These are phyloP conservation scores for Teratosphaeria gauchensis DNA, from an alignment of 2,329 filamentous ascomycete genomes.

Conservation along the genomic window DNA sequence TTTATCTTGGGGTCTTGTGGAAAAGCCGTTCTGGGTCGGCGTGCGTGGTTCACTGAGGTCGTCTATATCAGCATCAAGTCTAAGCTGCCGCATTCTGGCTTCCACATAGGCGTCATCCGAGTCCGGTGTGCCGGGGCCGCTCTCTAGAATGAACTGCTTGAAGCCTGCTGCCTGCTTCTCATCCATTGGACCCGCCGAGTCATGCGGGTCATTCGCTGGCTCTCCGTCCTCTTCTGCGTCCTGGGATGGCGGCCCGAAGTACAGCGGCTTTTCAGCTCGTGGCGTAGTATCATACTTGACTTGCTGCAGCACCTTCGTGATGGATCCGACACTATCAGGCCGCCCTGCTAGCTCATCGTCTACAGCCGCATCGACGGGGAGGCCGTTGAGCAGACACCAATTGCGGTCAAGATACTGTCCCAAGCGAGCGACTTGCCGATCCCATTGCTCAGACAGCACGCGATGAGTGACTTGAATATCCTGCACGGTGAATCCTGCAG, in stretches of 20 bases:
- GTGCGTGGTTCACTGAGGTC: constrained; percentile 11
- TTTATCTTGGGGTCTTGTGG: not conserved
- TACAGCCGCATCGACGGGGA: constrained; percentile 34
- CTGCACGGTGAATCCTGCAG: constrained; percentile 32
- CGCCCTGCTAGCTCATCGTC: constrained; percentile 39
- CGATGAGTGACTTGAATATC: constrained; percentile 41
- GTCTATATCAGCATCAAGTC: constrained; percentile 10
- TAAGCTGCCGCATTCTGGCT: constrained; percentile 6
- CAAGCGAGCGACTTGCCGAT: constrained; percentile 38
- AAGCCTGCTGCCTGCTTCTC: constrained; percentile 14
- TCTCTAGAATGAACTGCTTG: constrained; percentile 21
- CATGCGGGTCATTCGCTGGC: not conserved
- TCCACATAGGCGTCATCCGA: constrained; percentile 3
- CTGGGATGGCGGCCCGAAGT: constrained; percentile 17
- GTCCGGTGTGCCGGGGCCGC: constrained; percentile 4
- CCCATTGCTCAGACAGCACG: constrained; percentile 41
- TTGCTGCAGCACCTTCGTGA: constrained; percentile 34
- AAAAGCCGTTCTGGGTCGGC: constrained; percentile 11
- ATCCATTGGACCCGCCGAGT: constrained; percentile 2
- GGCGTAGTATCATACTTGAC: constrained; percentile 39
- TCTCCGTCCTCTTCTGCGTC: not conserved
- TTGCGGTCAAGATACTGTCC: constrained; percentile 40
- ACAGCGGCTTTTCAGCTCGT: constrained; percentile 29
- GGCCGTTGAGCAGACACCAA: constrained; percentile 34
- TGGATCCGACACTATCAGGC: constrained; percentile 30